Base-by-base conservation (phyloP, 2,329 filamentous ascomycete genomes). In the Colletotrichum cereale region DNA sequence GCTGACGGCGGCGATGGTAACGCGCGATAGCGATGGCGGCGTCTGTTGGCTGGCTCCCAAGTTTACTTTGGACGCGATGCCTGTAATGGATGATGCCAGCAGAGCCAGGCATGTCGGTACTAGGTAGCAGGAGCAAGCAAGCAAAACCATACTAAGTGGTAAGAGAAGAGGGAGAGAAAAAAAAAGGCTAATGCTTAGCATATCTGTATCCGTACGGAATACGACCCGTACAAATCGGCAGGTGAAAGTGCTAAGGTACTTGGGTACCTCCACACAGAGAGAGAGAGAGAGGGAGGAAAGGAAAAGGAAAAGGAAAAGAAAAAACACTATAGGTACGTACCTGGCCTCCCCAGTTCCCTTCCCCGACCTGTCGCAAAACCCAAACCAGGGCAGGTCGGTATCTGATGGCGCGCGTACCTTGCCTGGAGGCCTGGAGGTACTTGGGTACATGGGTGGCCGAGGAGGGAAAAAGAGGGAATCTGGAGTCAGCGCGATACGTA, bases 181-280 rank as follows among this genome's bases (percentile, higher is more conserved):
- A 16, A 60, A 31, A 66, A 58, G 60, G 48, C 67, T 66, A 60
- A 66, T 66, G 47, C 66, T 61, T 55, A 50, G 47, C 38, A 66
- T 48, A 66, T 55, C 61, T 29, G 56, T 31, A 44, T 55, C 61
- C 29, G 56, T 31, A 44, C 26, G 26, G 56, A 44, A 44, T n/a
- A 14, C 56, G 18, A 44, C 26, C 38, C 56, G 38, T 38, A 21
- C 47, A 42, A 21, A 29, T 26, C 26, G 60, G 47, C 18, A 62
- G 47, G 47, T 38, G 47, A 31, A 38, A 48, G 7, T 60, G 63
- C 42, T 34, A 31, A 50, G 29, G 42, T 14, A 44, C 10, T 24
- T 24, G 21, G 42, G 21, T 47, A n/a, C 42, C 42, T 24, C 42
- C 42, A 44, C 42, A 10, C 18, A 48, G 11, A 62, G 3, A 52